These are phyloP conservation scores for Solanum megistacrolobum DNA, from an alignment of 257 asterid genomes.

Conservation along the genomic window DNA sequence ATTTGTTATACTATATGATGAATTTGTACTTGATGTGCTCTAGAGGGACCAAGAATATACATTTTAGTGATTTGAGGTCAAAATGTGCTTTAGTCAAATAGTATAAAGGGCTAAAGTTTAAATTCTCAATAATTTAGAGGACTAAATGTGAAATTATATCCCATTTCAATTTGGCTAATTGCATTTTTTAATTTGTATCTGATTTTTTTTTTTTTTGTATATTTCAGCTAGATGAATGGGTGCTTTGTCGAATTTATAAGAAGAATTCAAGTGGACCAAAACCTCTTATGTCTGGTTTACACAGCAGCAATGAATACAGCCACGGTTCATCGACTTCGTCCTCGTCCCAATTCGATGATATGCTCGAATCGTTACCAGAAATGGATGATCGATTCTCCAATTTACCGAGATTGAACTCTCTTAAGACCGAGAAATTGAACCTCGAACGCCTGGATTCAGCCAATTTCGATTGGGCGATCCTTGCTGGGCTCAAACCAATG, in stretches of 20 bases:
- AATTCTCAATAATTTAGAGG: neutral
- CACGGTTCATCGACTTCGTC: constrained; percentile 45
- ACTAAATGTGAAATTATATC: neutral
- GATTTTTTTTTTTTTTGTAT: neutral
- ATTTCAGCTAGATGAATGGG: constrained; percentile 77
- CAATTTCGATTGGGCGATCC: constrained; percentile 67
- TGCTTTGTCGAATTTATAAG: constrained; percentile 64
- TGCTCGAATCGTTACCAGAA: constrained; percentile 56
- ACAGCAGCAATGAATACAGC: constrained; percentile 47
- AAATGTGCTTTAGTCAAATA: neutral
- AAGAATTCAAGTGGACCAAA: constrained; percentile 45
- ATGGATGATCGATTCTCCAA: constrained; percentile 34
- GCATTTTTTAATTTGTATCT: neutral
- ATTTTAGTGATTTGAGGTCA: neutral
- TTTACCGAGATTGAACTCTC: constrained; percentile 27
- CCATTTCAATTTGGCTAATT: neutral
- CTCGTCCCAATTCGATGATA: constrained; percentile 67
- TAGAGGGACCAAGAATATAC: neutral
- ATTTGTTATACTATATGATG: neutral
- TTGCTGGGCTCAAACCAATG: constrained; percentile 38
- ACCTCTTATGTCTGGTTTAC: constrained; percentile 9
- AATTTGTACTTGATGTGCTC: neutral
- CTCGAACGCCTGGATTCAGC: constrained; percentile 51
- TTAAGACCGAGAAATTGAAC: constrained; percentile 31
- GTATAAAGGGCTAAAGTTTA: neutral